Evolutionary conservation across 2,329 filamentous ascomycete genomes (phyloP).

Genomic region (Endothia cerciana): DNA sequence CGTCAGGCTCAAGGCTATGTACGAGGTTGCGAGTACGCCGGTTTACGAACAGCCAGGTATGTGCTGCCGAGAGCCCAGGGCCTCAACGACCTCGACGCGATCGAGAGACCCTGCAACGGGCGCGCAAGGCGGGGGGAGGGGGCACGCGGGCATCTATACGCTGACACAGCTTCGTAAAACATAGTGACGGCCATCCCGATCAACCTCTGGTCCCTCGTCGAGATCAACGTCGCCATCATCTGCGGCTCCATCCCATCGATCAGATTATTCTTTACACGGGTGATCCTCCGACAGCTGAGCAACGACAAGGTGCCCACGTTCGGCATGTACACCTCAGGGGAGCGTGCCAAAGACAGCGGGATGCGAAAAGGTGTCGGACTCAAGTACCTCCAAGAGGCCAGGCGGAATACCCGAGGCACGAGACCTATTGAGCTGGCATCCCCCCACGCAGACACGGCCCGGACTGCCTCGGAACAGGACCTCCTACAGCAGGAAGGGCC

Average conservation of each 20-base stretch:
- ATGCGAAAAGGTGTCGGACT: not conserved
- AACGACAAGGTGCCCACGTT: not conserved
- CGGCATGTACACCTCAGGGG: not conserved
- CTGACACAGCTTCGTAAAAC: not conserved
- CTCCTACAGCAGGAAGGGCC: not conserved
- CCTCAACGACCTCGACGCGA: no score
- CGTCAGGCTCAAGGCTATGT: slow-evolving; percentile 32
- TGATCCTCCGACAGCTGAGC: slow-evolving; percentile 38
- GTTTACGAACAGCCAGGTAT: slow-evolving; percentile 23
- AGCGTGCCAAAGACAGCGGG: not conserved
- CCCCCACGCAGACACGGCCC: not conserved
- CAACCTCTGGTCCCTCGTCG: slow-evolving; percentile 36
- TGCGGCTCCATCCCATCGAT: slow-evolving; percentile 45
- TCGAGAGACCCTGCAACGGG: no score
- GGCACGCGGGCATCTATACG: not conserved
- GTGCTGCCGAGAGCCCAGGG: not conserved
- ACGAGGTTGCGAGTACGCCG: slow-evolving; percentile 27
- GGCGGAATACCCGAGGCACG: not conserved
- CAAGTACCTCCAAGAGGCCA: not conserved
- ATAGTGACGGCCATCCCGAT: slow-evolving; percentile 32
- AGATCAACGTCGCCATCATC: slow-evolving; percentile 42
- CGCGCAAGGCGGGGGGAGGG: not conserved
- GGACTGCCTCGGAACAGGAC: not conserved
- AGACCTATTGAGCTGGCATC: not conserved
- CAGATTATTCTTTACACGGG: slow-evolving; percentile 45